phyloP scores from a whole-genome alignment of 73 alveolate species.

The Paramecium caudatum region DNA sequence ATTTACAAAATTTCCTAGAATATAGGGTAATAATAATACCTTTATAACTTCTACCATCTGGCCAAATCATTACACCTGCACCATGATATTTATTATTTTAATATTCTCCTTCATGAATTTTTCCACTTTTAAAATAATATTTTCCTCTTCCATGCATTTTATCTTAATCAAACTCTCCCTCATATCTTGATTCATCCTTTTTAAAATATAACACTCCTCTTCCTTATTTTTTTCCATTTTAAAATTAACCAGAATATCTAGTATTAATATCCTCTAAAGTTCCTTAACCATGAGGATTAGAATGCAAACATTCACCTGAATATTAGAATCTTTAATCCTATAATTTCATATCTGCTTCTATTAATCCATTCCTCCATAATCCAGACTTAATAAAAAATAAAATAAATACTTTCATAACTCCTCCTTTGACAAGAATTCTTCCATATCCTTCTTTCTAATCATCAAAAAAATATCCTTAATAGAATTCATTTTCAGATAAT shows the following conservation, averaged over 20 bases:
- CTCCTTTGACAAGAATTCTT: background rate
- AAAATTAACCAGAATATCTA: background rate
- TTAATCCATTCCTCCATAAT: background rate
- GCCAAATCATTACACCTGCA: background rate
- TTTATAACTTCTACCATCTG: background rate
- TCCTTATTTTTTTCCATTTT: background rate
- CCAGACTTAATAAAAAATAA: background rate
- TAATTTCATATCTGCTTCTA: background rate
- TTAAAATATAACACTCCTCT: background rate
- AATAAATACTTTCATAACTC: background rate
- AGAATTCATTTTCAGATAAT: background rate
- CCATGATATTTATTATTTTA: background rate
- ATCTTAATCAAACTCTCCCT: background rate
- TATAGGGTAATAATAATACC: background rate
- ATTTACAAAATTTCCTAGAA: background rate
- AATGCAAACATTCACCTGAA: background rate
- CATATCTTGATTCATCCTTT: background rate
- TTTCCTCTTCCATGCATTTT: conserved; percentile 12
- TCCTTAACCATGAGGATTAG: background rate
- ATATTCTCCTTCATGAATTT: background rate
- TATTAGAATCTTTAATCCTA: background rate
- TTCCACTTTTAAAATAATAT: background rate
- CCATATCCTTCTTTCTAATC: background rate
- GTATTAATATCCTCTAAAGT: background rate
- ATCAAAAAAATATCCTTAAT: background rate